These are phyloP conservation scores for Lipomyces starkeyi DNA, from an alignment of 805 yeast species.

Conservation along the genomic window DNA sequence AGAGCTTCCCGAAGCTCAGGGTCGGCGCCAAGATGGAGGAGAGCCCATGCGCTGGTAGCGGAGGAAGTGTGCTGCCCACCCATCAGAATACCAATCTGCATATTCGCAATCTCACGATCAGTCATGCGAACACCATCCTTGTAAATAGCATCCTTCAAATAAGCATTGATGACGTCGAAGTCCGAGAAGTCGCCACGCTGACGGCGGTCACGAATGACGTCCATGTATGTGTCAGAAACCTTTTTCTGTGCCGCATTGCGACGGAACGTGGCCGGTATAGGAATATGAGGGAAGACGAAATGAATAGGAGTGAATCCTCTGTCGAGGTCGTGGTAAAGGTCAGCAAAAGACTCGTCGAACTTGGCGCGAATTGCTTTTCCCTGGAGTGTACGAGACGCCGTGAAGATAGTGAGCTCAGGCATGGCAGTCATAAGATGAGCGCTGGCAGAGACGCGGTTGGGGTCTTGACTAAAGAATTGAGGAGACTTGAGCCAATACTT, in stretches of 20 bases:
- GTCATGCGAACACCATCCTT: constrained; percentile 95
- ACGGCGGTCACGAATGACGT: constrained; percentile 77
- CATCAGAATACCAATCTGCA: constrained; percentile 94
- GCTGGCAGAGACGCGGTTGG: constrained; percentile 44
- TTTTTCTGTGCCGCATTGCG: constrained; percentile 88
- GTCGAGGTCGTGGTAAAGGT: constrained; percentile 86
- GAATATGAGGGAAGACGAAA: constrained; percentile 93
- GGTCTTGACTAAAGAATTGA: constrained; percentile 51
- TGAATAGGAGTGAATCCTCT: constrained; percentile 96
- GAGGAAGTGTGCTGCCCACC: constrained; percentile 99
- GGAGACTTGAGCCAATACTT: constrained; percentile 64
- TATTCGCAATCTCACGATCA: constrained; percentile 91
- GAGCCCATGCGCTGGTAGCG: constrained; percentile 92
- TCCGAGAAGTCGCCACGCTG: constrained; percentile 69
- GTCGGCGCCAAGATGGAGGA: constrained; percentile 86
- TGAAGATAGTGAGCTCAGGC: constrained; percentile 94
- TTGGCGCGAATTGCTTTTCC: constrained; percentile 90
- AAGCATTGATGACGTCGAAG: constrained; percentile 87
- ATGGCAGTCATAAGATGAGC: constrained; percentile 73
- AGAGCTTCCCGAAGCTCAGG: constrained; percentile 86
- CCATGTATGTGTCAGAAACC: constrained; percentile 81
- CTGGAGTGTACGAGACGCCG: constrained; percentile 88
- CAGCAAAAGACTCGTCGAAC: constrained; percentile 83
- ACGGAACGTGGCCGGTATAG: constrained; percentile 79
- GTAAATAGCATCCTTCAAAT: constrained; percentile 81